Base-by-base conservation (phyloP, 345 rosid genomes). In the Cardamine chenopodiifolia region DNA sequence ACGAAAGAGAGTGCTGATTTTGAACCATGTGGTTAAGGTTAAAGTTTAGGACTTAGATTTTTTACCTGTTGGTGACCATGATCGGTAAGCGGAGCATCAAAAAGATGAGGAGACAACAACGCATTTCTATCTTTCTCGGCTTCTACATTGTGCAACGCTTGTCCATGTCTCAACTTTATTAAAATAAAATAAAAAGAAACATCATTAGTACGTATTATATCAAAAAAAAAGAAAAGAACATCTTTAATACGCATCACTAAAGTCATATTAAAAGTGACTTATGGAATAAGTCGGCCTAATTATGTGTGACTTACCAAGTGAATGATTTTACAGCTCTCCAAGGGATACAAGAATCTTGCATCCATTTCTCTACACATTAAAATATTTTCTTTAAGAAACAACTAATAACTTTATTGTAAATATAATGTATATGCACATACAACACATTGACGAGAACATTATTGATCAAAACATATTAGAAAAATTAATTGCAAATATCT, bases 101-200 rank as follows among this genome's bases (percentile, higher is more conserved):
- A 83, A 39, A 82, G 86, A 72, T 80, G 88, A 44, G 78, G 80
- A 66, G 90, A 85, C 62, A 74, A 65, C 58, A 85, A 53, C 3
- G 84, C 76, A 22, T 66, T 58, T 7, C 85, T 79, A 81, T 82
- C 81, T 20, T 68, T 84, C 42, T 74, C 79, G 54, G 83, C 88
- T 66, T 82, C 89, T 6, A 84, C 83, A 48, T 90, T 90, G 81
- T 90, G 92, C 62, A 78, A 34, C 7, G 89, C 96, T 75, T 87
- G 84, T 50, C 89, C 92, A 72, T 90, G 96, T 83, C 96, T 84
- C 76, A 90, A 76, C 96, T 90, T 78, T 6, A 64, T 19, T 40
- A 17, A 49, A 57, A 8, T 3, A 72, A 1, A 28, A 28, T 2
- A 50, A 49, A 1, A 66, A 11, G 13, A 49, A 58, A 40, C 2